These are phyloP conservation scores for Globisporangium echinulatum DNA, from an alignment of 352 stramenopile species.

Conservation along the genomic window DNA sequence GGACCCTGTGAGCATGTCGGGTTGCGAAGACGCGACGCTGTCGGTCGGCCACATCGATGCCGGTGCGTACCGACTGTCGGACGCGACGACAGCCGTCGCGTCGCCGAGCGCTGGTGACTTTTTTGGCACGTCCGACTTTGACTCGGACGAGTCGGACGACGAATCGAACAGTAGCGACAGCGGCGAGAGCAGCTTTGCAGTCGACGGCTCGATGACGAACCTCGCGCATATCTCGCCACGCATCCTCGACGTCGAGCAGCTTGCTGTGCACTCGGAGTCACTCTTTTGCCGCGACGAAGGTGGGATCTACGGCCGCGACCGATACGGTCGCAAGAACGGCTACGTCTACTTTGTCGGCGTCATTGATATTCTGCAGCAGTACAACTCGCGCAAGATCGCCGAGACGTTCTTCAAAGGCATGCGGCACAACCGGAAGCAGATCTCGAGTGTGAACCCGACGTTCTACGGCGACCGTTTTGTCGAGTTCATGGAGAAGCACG, in stretches of 20 bases:
- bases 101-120: constrained; percentile 15
- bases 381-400: constrained; percentile 88
- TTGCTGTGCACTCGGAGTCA: constrained; percentile 44
- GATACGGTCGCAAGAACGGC: constrained; percentile 58
- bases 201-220: constrained; percentile 14
- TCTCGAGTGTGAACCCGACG: constrained; percentile 80
- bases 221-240: constrained; percentile 37
- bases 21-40: background rate
- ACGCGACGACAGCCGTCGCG: constrained; percentile 10
- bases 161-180: constrained; percentile 37
- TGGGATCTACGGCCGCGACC: constrained; percentile 60
- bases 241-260: constrained; percentile 38
- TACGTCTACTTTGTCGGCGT: constrained; percentile 89
- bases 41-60: background rate
- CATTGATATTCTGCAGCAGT: constrained; percentile 94
- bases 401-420: constrained; percentile 89
- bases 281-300: constrained; percentile 73
- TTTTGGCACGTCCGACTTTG: constrained; percentile 24
- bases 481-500: constrained; percentile 82
- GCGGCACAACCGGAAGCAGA: constrained; percentile 80
- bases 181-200: constrained; percentile 12
- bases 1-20: constrained; percentile 3
- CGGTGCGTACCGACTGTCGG: background rate
- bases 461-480: constrained; percentile 89
- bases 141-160: constrained; percentile 19